Base-by-base conservation (phyloP, 2,329 filamentous ascomycete species). In the Aspergillus sp. region DNA sequence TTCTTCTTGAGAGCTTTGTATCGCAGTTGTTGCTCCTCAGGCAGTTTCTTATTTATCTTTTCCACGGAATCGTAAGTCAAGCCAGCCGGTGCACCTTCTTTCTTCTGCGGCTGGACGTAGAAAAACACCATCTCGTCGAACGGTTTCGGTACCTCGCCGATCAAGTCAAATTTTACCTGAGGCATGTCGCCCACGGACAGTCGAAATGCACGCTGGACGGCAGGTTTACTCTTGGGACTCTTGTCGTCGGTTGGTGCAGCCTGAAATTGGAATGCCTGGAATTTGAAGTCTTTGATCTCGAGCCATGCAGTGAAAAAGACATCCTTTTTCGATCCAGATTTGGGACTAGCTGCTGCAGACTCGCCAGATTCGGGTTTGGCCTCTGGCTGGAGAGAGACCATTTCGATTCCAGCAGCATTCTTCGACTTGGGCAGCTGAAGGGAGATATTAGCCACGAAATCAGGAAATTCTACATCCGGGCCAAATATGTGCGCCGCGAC, bases 71-170 rank as follows among this genome's bases (percentile, higher is more conserved):
- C 29, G 30, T 40, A 33, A 51, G 58, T 32, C 8, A 26, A 11
- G 27, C 27, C 35, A 11, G 12, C 19, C 19, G 19, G 19, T 4
- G 10, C 19, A 37, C n/a, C 13, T 12, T 4, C 4, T 2, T 4
- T 6, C 7, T n/a, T 12, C 7, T 10, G 33, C 2, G n/a, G 11
- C 7, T 37, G 42, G 7, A 38, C 42, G 34, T 29, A 53, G 1
- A 50, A 2, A 39, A 48, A 53, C 2, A 37, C 9, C 10, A 50
- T 40, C 27, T 51, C 19, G 26, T 52, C 39, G 19, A 50, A 53
- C 2, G 51, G 51, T 26, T 51, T 49, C 9, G 44, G 37, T 1
- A 53, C 9, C 6, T 42, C 10, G 7, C 41, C 41, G 2, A 43
- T 19, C 19, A 19, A 2, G 19, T 19, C 19, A 2, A 19, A 19